Base-by-base conservation (phyloP, 495 filamentous ascomycete species). In the Astrocystis sublimbata region DNA sequence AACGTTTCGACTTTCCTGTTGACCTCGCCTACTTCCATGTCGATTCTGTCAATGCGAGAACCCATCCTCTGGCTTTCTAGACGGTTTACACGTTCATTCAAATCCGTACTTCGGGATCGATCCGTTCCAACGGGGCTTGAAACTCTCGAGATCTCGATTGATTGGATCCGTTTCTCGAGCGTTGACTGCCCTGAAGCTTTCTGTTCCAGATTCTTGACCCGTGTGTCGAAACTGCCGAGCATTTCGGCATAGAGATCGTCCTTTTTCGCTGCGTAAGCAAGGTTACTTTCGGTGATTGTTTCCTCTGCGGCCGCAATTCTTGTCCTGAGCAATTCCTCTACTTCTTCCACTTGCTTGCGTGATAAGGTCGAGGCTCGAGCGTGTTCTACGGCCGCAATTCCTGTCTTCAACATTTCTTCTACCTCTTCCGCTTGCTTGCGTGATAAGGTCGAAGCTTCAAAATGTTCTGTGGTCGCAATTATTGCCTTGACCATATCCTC, bases 21-120 rank as follows among this genome's bases (percentile, higher is more conserved):
- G 45, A 40, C 60, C 8, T 61, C 26, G 13, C 12, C 41, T 49
- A 67, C 53, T 0, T 38, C 43, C 1, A 28, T 3, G 7, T 49
- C 60, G 19, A 68, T 50, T n/a, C 24, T 28, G 31, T 62, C 62
- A 26, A 70, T 31, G 24, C 59, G 58, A 21, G 1, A 17, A 6
- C 46, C 59, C 4, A 68, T 6, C 30, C 28, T 47, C 36, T 58
- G 49, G 5, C 36, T 43, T 40, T 70, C 68, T 12, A 70, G 28
- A 12, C 17, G 26, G 7, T 33, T 38, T 15, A 69, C 12, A 31
- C 69, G 65, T 17, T 45, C 60, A 23, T 41, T 26, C 4, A 62
- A 28, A 10, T 55, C 36, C 12, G 24, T 6, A 10, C 28, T 33
- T 28, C 24, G 41, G 26, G 6, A 28, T 46, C 41, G 50, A 13